A percentile compares a stretch with the other conserved stretches of the same genome.
These are phyloP conservation scores for Penicillium expansum DNA, from an alignment of 2,329 filamentous ascomycete genomes.

Conservation along the genomic window DNA sequence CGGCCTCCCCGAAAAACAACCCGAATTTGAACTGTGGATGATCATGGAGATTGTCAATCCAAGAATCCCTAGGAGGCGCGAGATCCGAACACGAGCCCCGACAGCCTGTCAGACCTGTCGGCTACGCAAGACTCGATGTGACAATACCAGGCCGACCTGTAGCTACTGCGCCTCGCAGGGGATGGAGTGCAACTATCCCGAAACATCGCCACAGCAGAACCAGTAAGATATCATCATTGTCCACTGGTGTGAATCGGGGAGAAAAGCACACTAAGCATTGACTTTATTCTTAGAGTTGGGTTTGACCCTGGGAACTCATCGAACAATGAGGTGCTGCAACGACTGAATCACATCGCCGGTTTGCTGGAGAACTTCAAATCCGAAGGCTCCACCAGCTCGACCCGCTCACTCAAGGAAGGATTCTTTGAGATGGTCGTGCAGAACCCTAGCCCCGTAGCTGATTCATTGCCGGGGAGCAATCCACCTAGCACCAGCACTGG, in stretches of 20 bases:
- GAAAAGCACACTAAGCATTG: neutral
- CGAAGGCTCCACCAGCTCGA: conserved; percentile 16
- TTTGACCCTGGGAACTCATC: conserved; percentile 15
- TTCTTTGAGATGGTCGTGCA: conserved; percentile 16
- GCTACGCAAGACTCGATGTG: conserved; percentile 26
- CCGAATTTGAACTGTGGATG: neutral
- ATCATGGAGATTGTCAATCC: conserved; percentile 18
- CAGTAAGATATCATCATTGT: conserved; percentile 17
- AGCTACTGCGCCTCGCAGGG: conserved; percentile 24
- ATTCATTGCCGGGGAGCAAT: conserved; percentile 9
- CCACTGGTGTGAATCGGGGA: neutral
- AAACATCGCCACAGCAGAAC: conserved; percentile 18
- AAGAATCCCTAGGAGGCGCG: conserved; percentile 19
- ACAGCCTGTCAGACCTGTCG: conserved; percentile 28
- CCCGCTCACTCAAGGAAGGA: conserved; percentile 16
- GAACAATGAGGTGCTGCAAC: conserved; percentile 23
- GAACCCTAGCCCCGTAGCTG: conserved; percentile 14
- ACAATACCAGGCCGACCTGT: conserved; percentile 24
- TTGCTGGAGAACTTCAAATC: conserved; percentile 24
- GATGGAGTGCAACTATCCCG: conserved; percentile 24
- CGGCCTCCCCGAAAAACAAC: conserved; percentile 18
- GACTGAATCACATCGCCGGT: conserved; percentile 20
- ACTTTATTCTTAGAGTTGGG: conserved; percentile 10
- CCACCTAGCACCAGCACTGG: conserved; percentile 4
- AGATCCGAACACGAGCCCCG: conserved; percentile 25